Evolutionary conservation across 352 stramenopile genomes (phyloP).

Genomic region (Peronospora destructor): DNA sequence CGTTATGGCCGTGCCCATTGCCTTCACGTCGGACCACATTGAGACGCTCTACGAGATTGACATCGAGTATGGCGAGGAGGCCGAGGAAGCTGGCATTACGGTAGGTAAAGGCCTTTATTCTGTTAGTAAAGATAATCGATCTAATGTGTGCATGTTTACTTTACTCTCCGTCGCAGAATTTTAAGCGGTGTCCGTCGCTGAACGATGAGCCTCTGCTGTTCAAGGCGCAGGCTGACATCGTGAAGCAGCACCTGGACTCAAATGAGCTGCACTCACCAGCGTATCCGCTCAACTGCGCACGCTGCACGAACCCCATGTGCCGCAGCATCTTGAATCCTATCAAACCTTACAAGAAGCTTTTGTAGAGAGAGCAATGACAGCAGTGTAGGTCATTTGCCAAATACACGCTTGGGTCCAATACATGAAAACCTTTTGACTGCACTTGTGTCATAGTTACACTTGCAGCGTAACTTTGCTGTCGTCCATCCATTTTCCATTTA

Average conservation of each 20-base stretch:
- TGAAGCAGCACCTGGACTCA: constrained; percentile 89
- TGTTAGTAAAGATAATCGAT: neutral
- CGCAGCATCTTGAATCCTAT: constrained; percentile 81
- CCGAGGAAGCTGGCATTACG: constrained; percentile 90
- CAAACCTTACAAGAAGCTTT: constrained; percentile 57
- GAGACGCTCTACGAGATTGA: constrained; percentile 99
- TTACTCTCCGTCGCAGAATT: constrained; percentile 47
- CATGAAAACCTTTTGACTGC: constrained; percentile 3
- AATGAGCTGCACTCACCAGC: constrained; percentile 63
- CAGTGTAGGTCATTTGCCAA: neutral
- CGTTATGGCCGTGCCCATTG: constrained; percentile 96
- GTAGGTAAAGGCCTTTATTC: constrained; percentile 24
- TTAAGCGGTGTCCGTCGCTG: constrained; percentile 91
- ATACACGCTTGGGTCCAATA: neutral
- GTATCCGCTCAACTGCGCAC: constrained; percentile 82
- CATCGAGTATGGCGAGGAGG: constrained; percentile 97
- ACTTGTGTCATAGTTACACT: constrained; percentile 20
- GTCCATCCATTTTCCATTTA: constrained; percentile 4
- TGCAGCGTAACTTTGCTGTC: constrained; percentile 5
- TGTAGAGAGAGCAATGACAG: constrained; percentile 15
- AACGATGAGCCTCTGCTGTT: constrained; percentile 95
- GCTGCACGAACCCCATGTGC: constrained; percentile 79
- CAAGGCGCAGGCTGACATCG: constrained; percentile 94
- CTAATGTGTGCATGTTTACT: constrained; percentile 1
- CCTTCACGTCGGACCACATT: constrained; percentile 99